A percentile compares a stretch with the other conserved stretches of the same genome.
phyloP scores from a whole-genome alignment of 2,329 filamentous ascomycete genomes.

The Tolypocladium cylindrosporum region DNA sequence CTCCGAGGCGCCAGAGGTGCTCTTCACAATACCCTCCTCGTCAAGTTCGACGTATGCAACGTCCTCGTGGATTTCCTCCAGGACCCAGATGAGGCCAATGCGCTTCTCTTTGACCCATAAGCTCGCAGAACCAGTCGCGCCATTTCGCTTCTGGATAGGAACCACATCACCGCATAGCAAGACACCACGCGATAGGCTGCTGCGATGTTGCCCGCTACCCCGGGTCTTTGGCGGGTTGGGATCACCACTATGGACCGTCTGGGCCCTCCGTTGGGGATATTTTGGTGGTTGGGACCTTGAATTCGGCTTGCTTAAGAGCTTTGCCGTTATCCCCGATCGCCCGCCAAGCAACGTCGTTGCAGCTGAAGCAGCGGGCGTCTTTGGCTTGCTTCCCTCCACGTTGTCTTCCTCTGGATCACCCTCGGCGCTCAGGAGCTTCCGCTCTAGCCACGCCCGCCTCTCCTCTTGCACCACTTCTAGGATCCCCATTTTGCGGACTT shows the following conservation, averaged over 20 bases:
- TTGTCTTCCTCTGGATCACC: slow-evolving; percentile 21
- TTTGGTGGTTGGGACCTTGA: slow-evolving; percentile 46
- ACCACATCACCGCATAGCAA: slow-evolving; percentile 95
- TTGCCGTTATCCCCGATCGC: slow-evolving; percentile 69
- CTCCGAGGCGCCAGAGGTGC: slow-evolving; percentile 63
- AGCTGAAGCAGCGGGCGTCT: slow-evolving; percentile 27
- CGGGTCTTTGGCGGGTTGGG: slow-evolving; percentile 44
- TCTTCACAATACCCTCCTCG: slow-evolving; percentile 63
- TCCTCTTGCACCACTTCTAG: slow-evolving; percentile 90
- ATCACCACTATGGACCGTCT: slow-evolving; percentile 51
- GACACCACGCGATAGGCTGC: slow-evolving; percentile 75
- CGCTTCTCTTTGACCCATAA: slow-evolving; percentile 98
- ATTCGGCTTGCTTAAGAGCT: slow-evolving; percentile 74
- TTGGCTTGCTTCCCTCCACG: slow-evolving; percentile 21
- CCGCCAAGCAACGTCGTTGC: slow-evolving; percentile 55
- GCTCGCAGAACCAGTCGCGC: slow-evolving; percentile 82
- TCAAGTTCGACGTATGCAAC: slow-evolving; percentile 69
- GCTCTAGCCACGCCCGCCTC: slow-evolving; percentile 78
- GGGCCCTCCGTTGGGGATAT: slow-evolving; percentile 46
- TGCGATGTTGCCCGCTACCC: slow-evolving; percentile 50
- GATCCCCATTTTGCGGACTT: slow-evolving; percentile 90
- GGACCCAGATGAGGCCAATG: slow-evolving; percentile 88
- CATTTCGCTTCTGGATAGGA: slow-evolving; percentile 92
- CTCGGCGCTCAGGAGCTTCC: slow-evolving; percentile 56
- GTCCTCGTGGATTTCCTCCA: slow-evolving; percentile 96